A percentile compares a stretch with the other conserved stretches of the same genome.
Conservation (phyloP, 78 protist species). For the Dictyostelium discoideum region DNA sequence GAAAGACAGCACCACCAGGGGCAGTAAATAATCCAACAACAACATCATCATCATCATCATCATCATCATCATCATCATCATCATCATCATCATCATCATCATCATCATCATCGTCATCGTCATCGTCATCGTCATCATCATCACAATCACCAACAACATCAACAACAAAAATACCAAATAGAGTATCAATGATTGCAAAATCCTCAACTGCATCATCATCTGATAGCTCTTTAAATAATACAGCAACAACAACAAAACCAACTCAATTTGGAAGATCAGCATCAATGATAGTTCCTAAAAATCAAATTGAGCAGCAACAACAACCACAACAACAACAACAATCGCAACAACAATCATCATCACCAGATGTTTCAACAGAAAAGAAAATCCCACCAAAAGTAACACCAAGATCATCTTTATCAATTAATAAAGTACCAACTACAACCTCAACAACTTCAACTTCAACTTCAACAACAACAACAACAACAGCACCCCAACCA, state of each 20-base stretch:
- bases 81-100: not conserved
- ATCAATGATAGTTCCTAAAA: conserved; percentile 18
- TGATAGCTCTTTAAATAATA: not conserved
- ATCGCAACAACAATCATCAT: not conserved
- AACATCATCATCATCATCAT: not conserved
- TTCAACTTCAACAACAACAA: not conserved
- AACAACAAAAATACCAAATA: not conserved
- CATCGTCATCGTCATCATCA: not conserved
- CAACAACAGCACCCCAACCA: not conserved
- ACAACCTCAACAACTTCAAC: not conserved
- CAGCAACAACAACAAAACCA: conserved; percentile 12
- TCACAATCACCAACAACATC: not conserved
- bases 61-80: no score
- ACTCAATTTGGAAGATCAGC: conserved; percentile 32
- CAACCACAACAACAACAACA: not conserved
- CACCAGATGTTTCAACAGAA: not conserved
- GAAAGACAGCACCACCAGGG: conserved; percentile 64
- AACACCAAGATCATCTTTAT: conserved; percentile 27
- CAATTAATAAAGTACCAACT: not conserved
- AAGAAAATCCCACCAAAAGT: conserved; percentile 26
- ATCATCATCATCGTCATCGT: not conserved
- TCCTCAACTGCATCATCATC: conserved; percentile 15
- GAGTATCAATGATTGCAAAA: conserved; percentile 15
- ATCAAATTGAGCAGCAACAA: not conserved
- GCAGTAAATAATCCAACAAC: not conserved